Base-by-base conservation (phyloP, 169 alveolate genomes). In the Plasmodium adleri region DNA sequence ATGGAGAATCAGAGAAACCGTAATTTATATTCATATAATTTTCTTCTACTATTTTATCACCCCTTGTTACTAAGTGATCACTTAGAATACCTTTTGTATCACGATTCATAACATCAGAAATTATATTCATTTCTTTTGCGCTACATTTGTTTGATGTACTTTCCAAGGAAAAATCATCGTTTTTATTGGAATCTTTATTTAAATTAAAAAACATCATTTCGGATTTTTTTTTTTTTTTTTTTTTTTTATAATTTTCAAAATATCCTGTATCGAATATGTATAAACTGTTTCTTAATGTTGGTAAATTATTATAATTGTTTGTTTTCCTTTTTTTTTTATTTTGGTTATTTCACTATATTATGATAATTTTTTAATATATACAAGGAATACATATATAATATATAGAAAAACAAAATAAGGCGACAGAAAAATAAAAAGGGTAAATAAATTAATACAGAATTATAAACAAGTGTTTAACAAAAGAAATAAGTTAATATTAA, bases 61-160 rank as follows among this genome's bases (percentile, higher is more conserved):
- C 60, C n/a, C 43, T 62, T 39, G 8, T 74, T 12, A 58, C n/a
- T 28, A 58, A 9, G 28, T 58, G 59, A n/a, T 76, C 76, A 64
- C 26, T 76, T 32, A 62, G 52, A 12, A 76, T 47, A 8, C 76
- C 88, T 76, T 76, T 76, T 54, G 45, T 63, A 56, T 76, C 88
- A 45, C 88, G 20, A 66, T 43, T 45, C 10, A 70, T 15, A 6
- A 20, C 39, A 17, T 76, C 76, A 15, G 47, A 26, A 64, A 49
- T 17, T 43, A 20, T 22, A 74, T 13, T 74, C 10, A n/a, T 54
- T 43, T 20, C 86, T 60, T 72, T 20, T 54, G 24, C 70, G 24
- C 60, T 8, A 50, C 39, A 47, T n/a, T 74, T 26, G 49, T 54
- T 39, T 39, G 43, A 43, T 52, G 88, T 43, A 3, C 67, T 50